Conservation (phyloP, 1,139 yeast species). For the Yarrowia galli region DNA sequence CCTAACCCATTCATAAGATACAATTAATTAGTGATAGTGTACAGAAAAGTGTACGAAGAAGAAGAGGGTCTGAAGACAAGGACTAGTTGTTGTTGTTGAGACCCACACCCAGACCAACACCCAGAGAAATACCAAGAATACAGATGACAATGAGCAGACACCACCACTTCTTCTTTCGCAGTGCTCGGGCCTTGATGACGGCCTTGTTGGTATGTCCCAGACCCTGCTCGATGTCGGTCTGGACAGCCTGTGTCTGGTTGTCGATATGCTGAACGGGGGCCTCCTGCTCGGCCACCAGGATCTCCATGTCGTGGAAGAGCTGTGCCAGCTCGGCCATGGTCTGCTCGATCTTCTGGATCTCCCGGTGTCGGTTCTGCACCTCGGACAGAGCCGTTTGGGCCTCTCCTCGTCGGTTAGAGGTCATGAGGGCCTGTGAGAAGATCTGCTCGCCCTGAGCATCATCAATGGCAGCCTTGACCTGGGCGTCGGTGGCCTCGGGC, state of each 20-base stretch:
- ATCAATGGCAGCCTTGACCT: slow-evolving; percentile 81
- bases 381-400: slow-evolving; percentile 95
- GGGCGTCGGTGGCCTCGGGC: slow-evolving; percentile 90
- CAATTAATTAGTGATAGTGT: slow-evolving; percentile 27
- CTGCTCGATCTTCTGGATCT: slow-evolving; percentile 91
- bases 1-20: neutral
- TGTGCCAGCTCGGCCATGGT: slow-evolving; percentile 96
- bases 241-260: slow-evolving; percentile 82
- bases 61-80: neutral
- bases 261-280: slow-evolving; percentile 84
- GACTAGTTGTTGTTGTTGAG: slow-evolving; percentile 8
- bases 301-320: slow-evolving; percentile 95
- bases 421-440: slow-evolving; percentile 91
- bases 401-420: slow-evolving; percentile 94
- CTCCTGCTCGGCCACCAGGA: slow-evolving; percentile 94
- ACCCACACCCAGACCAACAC: slow-evolving; percentile 53
- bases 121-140: slow-evolving; percentile 62
- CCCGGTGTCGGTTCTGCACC: slow-evolving; percentile 96
- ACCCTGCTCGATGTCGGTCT: slow-evolving; percentile 91
- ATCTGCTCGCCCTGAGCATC: slow-evolving; percentile 88
- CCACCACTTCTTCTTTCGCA: slow-evolving; percentile 92
- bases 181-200: slow-evolving; percentile 83
- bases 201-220: slow-evolving; percentile 95
- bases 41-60: slow-evolving; percentile 12
- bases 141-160: slow-evolving; percentile 74